Base-by-base conservation (phyloP, 805 yeast species). In the Starmerella potacharoeniae region DNA sequence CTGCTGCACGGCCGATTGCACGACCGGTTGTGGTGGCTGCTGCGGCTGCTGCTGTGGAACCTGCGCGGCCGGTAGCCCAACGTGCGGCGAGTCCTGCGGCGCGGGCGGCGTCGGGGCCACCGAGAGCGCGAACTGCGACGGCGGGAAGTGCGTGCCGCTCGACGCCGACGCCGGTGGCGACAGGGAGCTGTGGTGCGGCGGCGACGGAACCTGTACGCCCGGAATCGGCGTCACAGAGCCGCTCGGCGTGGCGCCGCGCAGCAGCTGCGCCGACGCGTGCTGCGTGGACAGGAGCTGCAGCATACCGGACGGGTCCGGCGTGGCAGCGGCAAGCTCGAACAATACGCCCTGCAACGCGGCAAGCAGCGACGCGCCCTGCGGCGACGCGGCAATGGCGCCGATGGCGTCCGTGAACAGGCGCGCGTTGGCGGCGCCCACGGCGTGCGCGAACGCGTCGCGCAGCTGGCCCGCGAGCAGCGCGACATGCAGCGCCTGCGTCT, bases 301-400 rank as follows among this genome's bases (percentile, higher is more conserved):
- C 47, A 43, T 43, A 22, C 47, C 35, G 4, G 35, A 7, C 9
- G n/a, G 10, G 31, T 43, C 47, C 5, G 47, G 52, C 5, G 61
- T 11, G 14, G 57, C 46, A 54, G 52, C 55, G 5, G 56, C 58
- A 9, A 58, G 52, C 44, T 58, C 51, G 43, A 58, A 58, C 30
- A 53, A 55, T 28, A 58, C 54, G 7, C 60, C 55, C 46, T 58
- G 62, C 45, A 58, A 35, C 7, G 62, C 60, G 6, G 62, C 50
- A n/a, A 58, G 51, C 44, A 58, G 45, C 36, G 42, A 22, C 7
- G 62, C 60, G 6, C 62, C 62, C 37, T 58, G 62, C 9, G 57
- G 41, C 22, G 57, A 52, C 14, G 62, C 62, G 2, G 58, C 60
- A 4, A 58, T 49, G 9, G 60, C 54, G 28, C 62, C 62, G 16